phyloP scores from a whole-genome alignment of 1,284 basidiomycete genomes.

The Boletellus deceptivus region DNA sequence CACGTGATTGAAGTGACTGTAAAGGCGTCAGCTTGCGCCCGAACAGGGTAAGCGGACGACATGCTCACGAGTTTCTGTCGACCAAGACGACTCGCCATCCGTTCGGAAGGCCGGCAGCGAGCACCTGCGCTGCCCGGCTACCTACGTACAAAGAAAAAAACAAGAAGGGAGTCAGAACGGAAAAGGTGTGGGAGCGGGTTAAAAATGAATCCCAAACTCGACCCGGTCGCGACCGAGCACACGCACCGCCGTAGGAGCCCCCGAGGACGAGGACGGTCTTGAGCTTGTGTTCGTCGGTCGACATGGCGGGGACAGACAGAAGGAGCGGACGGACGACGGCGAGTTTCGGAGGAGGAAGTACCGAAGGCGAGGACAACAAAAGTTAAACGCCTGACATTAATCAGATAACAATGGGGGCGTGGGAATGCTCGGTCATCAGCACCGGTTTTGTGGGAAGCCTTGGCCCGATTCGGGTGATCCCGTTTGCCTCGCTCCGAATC shows the following conservation, averaged over 20 bases:
- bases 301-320: constrained; percentile 8
- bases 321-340: constrained; percentile 1
- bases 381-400: neutral
- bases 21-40: neutral
- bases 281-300: neutral
- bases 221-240: no score
- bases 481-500: no score
- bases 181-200: neutral
- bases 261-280: constrained; percentile 57
- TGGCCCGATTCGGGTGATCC: no score
- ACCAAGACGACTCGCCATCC: constrained; percentile 69
- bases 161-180: no score
- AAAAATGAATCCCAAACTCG: no score
- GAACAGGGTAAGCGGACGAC: neutral
- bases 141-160: constrained; percentile 25
- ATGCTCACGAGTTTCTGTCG: constrained; percentile 62
- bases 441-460: no score
- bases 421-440: constrained; percentile 1
- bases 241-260: constrained; percentile 56
- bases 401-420: neutral
- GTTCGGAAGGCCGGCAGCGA: constrained; percentile 54
- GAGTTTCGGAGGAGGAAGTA: neutral
- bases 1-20: constrained; percentile 51
- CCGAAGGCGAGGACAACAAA: neutral
- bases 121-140: constrained; percentile 52